Conservation (phyloP, 148 eudicot species). For the Rhododendron griersonianum region DNA sequence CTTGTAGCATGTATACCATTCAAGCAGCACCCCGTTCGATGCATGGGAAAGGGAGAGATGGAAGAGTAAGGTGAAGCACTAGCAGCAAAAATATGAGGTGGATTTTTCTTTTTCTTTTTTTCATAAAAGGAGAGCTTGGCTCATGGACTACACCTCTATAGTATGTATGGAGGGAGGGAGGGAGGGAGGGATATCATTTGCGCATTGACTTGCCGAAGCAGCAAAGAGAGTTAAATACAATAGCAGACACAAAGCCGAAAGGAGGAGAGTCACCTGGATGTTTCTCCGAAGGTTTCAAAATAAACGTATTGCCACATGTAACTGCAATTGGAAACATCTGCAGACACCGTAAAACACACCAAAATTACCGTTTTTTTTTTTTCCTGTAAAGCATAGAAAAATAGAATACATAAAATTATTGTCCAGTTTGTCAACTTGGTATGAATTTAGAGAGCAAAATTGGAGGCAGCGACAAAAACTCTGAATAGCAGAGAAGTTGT, state of each 20-base stretch:
- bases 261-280: slow-evolving; percentile 42
- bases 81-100: background rate
- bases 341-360: background rate
- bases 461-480: background rate
- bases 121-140: background rate
- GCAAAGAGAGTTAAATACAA: background rate
- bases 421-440: background rate
- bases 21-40: background rate
- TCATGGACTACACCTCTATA: background rate
- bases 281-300: slow-evolving; percentile 65
- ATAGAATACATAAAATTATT: background rate
- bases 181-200: background rate
- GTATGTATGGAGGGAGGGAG: background rate
- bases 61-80: background rate
- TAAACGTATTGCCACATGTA: slow-evolving; percentile 62
- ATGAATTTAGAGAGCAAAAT: background rate
- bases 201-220: background rate
- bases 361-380: background rate
- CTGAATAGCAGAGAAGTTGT: background rate
- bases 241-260: background rate
- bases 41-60: background rate
- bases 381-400: background rate
- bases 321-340: slow-evolving; percentile 71
- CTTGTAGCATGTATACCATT: background rate
- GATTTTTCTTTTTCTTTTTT: background rate